Evolutionary conservation across 345 rosid genomes (phyloP), one percentile per base, ranked within the genome.

Genomic region (Anacardium occidentale): DNA sequence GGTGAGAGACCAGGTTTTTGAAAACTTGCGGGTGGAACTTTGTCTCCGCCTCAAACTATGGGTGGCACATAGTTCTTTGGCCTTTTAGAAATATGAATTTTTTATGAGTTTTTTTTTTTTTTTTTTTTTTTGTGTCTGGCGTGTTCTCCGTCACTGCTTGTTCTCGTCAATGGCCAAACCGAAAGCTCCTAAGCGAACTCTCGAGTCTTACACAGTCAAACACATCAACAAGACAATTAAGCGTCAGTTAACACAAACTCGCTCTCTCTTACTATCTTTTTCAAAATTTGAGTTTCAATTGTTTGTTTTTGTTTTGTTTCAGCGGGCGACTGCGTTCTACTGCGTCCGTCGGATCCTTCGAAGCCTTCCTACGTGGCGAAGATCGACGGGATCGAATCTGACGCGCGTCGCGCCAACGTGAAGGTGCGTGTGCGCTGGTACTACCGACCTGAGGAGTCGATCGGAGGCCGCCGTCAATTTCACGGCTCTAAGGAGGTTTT

Each of bases 401-500:
- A 89, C 76, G 79, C 86, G 61, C 91, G 98, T 44, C 96, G 96
- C 22, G 79, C 89, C 48, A 76, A 89, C 87, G 97, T 87, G 22
- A 88, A 80, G 83, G 81, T 91, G 14, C 90, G 84, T 26, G 94
- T 91, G 62, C 83, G 99, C 75, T 95, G 99, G 99, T 95, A 91
- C 51, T 95, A 95, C 74, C 88, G 99, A 8, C 99, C 99, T 55
- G 99, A 95, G 89, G 99, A 95, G 70, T 89, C 99, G 58, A 89
- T 91, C 75, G 97, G 97, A 42, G 99, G 99, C 37, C 84, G 99
- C 73, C 77, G 98, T 55, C 96, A 86, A 77, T 95, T 95, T 71
- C 99, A 95, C 64, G 99, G 99, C 63, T 91, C 99, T 13, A 92
- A 92, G 76, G 99, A 95, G 83, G 87, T 95, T 1, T 95, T 95